These are phyloP conservation scores for Millerozyma acaciae DNA, from an alignment of 805 yeast genomes.

Conservation along the genomic window DNA sequence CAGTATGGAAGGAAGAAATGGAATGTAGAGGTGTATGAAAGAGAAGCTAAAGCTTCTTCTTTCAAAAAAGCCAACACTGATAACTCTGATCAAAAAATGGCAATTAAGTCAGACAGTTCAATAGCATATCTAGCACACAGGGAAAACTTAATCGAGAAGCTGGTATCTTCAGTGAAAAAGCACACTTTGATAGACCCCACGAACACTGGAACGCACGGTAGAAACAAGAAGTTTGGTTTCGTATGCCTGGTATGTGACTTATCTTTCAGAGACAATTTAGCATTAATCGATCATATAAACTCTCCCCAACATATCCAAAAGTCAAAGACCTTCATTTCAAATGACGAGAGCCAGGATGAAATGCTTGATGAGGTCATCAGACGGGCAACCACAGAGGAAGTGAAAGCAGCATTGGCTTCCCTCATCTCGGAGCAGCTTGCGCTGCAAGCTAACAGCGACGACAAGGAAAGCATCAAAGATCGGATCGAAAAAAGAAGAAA, in stretches of 20 bases:
- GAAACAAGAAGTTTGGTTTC: conserved; percentile 73
- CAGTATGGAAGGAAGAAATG: conserved; percentile 67
- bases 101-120: conserved; percentile 11
- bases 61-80: conserved; percentile 2
- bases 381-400: conserved; percentile 34
- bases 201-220: conserved; percentile 16
- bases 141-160: conserved; percentile 25
- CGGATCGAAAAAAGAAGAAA: conserved; percentile 37
- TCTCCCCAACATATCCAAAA: conserved; percentile 60
- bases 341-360: conserved; percentile 12
- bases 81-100: conserved; percentile 1
- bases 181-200: conserved; percentile 31
- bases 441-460: conserved; percentile 43
- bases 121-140: conserved; percentile 27
- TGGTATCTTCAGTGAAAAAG: conserved; percentile 30
- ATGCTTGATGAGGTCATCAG: conserved; percentile 32
- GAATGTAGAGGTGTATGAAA: conserved; percentile 64
- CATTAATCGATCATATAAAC: conserved; percentile 79
- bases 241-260: conserved; percentile 76
- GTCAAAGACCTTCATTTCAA: conserved; percentile 13
- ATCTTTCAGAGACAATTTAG: conserved; percentile 78
- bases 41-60: conserved; percentile 36
- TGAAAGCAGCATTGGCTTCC: conserved; percentile 24
- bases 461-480: conserved; percentile 30
- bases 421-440: conserved; percentile 24